Percentiles rank a stretch among this genome's conserved stretches.
These are phyloP conservation scores for Ustilago esculenta DNA, from an alignment of 1,284 basidiomycete genomes.

Conservation along the genomic window DNA sequence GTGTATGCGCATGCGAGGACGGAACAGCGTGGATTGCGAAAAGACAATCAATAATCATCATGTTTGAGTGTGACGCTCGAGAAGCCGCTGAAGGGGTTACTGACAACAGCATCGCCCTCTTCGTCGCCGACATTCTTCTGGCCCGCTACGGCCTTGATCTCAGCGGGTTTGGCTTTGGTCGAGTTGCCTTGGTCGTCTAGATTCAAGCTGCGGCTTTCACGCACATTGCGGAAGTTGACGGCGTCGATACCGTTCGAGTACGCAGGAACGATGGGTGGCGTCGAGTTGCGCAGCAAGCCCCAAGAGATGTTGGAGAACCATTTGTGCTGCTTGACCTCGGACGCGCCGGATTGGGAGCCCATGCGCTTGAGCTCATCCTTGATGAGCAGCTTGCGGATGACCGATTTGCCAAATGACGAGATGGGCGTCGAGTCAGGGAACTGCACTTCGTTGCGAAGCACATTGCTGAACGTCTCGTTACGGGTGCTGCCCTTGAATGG, in stretches of 20 bases:
- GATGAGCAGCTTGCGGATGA: constrained; percentile 86
- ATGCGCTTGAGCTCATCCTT: constrained; percentile 90
- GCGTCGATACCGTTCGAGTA: constrained; percentile 82
- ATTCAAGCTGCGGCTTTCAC: constrained; percentile 88
- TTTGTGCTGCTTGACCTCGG: constrained; percentile 98
- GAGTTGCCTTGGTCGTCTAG: constrained; percentile 72
- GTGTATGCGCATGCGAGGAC: no score
- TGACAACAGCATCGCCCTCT: constrained; percentile 62
- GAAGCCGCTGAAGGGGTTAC: constrained; percentile 63
- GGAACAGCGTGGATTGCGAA: neutral
- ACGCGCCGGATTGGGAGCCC: constrained; percentile 91
- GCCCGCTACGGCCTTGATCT: constrained; percentile 57
- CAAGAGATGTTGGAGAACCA: constrained; percentile 97
- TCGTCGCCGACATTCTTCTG: constrained; percentile 60
- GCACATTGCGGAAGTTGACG: constrained; percentile 87
- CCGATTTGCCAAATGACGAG: constrained; percentile 81
- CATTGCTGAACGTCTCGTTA: constrained; percentile 95
- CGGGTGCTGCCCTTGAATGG: constrained; percentile 97
- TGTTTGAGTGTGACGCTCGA: constrained; percentile 56
- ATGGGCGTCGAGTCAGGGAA: constrained; percentile 89
- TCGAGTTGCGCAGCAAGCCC: constrained; percentile 91
- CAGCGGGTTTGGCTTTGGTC: constrained; percentile 70
- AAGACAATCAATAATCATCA: constrained; percentile 41
- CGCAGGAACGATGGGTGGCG: constrained; percentile 89
- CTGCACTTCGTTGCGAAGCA: constrained; percentile 83